Evolutionary conservation across 2,329 filamentous ascomycete species (phyloP), one percentile per base, ranked within the genome.

Genomic region (Dactylellina drechsleri): DNA sequence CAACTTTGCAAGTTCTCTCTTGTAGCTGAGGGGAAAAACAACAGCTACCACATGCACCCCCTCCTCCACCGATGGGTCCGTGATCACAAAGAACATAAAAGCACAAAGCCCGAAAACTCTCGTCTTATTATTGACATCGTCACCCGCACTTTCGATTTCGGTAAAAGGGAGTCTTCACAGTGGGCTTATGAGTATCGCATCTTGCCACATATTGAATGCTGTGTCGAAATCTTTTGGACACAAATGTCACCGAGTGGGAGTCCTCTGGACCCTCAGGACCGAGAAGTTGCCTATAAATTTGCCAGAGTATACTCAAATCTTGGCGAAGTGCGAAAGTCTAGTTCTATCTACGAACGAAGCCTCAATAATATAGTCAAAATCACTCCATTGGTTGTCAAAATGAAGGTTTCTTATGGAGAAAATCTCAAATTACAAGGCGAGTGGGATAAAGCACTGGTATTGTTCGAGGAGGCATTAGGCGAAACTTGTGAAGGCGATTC

Each of bases 381-480:
- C 1, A 50, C 64, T 18, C 50, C 13, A 6, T 13, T 54, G 15
- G 45, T 53, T 2, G 16, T 52, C 23, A 52, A 43, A 45, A 60
- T 60, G 16, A 67, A 59, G 64, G 64, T 59, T 45, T 49, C 64
- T 6, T 47, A 59, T 43, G 64, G 64, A 23, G 54, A 43, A 67
- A 59, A 45, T 23, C 54, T 67, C 4, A 53, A n/a, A n/a, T 16
- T 67, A 2, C 26, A 60, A 26, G 64, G 64, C 1, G 28, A 54
- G 18, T 53, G 59, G 23, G 54, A 67, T n/a, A 41, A 67, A 8
- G 64, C 54, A 41, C 31, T 67, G 28, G 16, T 12, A 8, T 67
- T 54, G 43, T 67, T 54, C 23, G 49, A 18, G 1, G n/a, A 6
- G 20, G 62, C 62, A 7, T 16, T 66, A n/a, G 43, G 43, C 7